Base-by-base conservation (phyloP, 1,139 yeast species). In the Debaryomyces coudertii region DNA sequence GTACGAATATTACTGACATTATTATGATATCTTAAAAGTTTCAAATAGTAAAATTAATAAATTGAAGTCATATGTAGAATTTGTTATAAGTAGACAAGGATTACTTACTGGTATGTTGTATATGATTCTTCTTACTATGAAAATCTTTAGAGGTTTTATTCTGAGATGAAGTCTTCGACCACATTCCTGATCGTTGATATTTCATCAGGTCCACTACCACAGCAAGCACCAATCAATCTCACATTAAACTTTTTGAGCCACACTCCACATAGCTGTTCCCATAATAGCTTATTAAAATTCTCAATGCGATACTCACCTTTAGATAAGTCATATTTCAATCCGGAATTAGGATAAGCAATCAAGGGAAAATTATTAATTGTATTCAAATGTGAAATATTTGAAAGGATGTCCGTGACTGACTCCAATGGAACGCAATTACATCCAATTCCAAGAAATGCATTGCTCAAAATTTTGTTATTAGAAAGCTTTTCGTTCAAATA, bases 221-320 rank as follows among this genome's bases (percentile, higher is more conserved):
- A 82, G 54, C 87, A 82, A 2, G 85, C 85, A 2, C 87, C 87
- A 35, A 82, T 62, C 11, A 76, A 58, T 11, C 68, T 67, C 15
- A 68, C 68, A 33, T 67, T 60, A 12, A 28, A 12, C 18, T 58
- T 50, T 2, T 52, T 15, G 15, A 66, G 44, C 78, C 84, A 76
- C 43, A 62, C 53, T 5, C 47, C 33, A 1, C 67, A 64, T 11
- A 66, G 62, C 5, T 51, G 44, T 12, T 47, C 50, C 77, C 78
- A 73, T 48, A 62, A 58, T 7, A 45, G 51, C 18, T 49, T 38
- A 16, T 47, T 50, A 3, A 40, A 36, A 12, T 47, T 46, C 28
- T 56, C 51, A 4, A 45, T 41, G 12, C 43, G 40, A 16, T 50
- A 47, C 15, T 42, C 42, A 8, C 49, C 56, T 39, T 47, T 46